Conservation (phyloP, 352 stramenopile species). For the Pythium biforme region DNA sequence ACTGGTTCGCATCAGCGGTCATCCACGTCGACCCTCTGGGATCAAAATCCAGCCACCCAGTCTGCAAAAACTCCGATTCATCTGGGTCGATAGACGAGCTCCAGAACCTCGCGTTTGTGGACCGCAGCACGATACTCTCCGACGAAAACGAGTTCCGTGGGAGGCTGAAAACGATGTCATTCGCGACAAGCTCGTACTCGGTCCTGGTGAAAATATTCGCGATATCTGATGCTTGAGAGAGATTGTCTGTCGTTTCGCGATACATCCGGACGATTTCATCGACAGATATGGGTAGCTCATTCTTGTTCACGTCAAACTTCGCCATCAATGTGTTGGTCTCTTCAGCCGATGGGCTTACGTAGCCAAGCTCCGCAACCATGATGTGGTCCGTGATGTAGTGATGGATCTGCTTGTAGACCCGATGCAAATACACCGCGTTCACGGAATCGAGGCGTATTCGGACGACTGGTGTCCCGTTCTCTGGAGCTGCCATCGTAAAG, state of each 20-base stretch:
- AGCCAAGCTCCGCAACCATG: neutral
- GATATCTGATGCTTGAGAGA: neutral
- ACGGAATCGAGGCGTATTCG: constrained; percentile 70
- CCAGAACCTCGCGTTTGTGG: constrained; percentile 73
- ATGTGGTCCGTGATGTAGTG: constrained; percentile 74
- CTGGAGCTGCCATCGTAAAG: constrained; percentile 30
- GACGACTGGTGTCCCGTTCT: neutral
- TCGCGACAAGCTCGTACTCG: constrained; percentile 70
- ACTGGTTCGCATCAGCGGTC: constrained; percentile 16
- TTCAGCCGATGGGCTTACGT: neutral
- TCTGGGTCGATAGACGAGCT: constrained; percentile 60
- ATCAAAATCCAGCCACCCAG: constrained; percentile 69
- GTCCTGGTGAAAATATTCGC: constrained; percentile 13
- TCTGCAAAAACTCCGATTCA: constrained; percentile 74
- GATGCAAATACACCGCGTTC: constrained; percentile 79
- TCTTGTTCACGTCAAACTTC: constrained; percentile 26
- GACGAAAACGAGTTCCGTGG: constrained; percentile 76
- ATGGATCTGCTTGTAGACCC: constrained; percentile 85
- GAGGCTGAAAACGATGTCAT: constrained; percentile 79
- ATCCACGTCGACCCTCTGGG: constrained; percentile 22
- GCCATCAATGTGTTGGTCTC: constrained; percentile 10
- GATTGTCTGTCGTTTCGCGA: constrained; percentile 16
- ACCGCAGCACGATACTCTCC: constrained; percentile 73
- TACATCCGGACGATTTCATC: constrained; percentile 33
- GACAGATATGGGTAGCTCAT: constrained; percentile 24